Evolutionary conservation across 257 asterid genomes (phyloP), one percentile per base, ranked within the genome.

Genomic region (Solanum verrucosum): DNA sequence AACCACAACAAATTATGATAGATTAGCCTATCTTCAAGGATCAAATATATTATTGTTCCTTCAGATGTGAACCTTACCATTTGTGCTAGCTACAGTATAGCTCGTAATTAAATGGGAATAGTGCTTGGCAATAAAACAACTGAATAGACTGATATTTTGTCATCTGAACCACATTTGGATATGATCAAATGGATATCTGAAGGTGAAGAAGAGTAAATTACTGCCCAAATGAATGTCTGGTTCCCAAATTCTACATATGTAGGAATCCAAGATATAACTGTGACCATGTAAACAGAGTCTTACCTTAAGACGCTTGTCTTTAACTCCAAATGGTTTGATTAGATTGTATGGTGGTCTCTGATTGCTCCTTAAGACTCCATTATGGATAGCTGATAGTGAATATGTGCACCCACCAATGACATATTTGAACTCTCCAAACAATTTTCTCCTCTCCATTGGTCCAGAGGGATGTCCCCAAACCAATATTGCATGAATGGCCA

Each of bases 271-370:
- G 68, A 81, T 42, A 29, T 12, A 56, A 84, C 37, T 56, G 86
- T 44, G 42, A 73, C 59, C 27, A 34, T 23, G 70, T 49, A 82
- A 49, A 18, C 85, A 82, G 34, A 56, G 85, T 60, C 90, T 87
- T 63, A 95, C 98, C 96, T 91, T 92, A 87, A 92, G 85, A 70
- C 95, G 94, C 72, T 87, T 91, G 90, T 96, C 98, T 77, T 92
- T 90, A 44, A 63, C 92, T 67, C 95, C 96, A 88, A 96, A 96
- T 72, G 98, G 98, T 89, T 92, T 95, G 60, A 78, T 90, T 77
- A 93, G 96, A 90, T 93, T 95, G 93, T 96, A 96, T 0, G 99
- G 96, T 56, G 98, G 98, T 88, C 98, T 95, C 90, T 95, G 98
- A 90, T 96, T 96, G 88, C 94, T 96, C 94, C 99, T 94, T 88